Base-by-base conservation (phyloP, 495 filamentous ascomycete genomes). In the Aspergillus avenaceus region DNA sequence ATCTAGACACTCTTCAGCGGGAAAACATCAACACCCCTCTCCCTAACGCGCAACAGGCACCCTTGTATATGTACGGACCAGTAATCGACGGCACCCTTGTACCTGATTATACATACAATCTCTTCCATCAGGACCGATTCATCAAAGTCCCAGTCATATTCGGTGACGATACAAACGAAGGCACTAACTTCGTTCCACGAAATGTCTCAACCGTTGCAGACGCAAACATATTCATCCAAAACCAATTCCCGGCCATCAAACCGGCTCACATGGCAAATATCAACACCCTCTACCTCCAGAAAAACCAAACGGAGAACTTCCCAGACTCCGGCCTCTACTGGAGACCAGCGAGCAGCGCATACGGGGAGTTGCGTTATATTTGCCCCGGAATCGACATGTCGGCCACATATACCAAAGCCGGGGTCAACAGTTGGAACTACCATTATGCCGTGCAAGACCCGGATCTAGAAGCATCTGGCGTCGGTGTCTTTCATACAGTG, bases 311-410 rank as follows among this genome's bases (percentile, higher is more conserved):
- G 3, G 53, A 59, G 4, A 48, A 28, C 50, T 83, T 73, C 58
- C 79, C 72, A 0, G 58, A 65, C 25, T 50, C 65, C 2, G 74
- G 74, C 1, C 61, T 67, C 16, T 84, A 79, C 66, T 86, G 82
- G 79, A 71, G 74, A 0, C 78, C 83, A n/a, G 69, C 76, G 12
- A 74, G 76, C 48, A 72, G 78, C 31, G 80, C 79, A 3, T 91
- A 88, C 57, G 85, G 85, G 19, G 83, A 90, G 54, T 74, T 88
- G 49, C 79, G 85, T n/a, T 90, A 90, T 66, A 84, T 73, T 57
- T 91, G 87, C 47, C 85, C 85, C 0, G 77, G 77, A 1, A 69
- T 87, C 18, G 80, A 72, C 59, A 65, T 84, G 64, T 80, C 73
- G 13, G 60, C 69, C 4, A 61, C 70, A 0, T 72, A 77, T 52